Base-by-base conservation (phyloP, 1,139 yeast species). In the Arxiozyma slooffiae region DNA sequence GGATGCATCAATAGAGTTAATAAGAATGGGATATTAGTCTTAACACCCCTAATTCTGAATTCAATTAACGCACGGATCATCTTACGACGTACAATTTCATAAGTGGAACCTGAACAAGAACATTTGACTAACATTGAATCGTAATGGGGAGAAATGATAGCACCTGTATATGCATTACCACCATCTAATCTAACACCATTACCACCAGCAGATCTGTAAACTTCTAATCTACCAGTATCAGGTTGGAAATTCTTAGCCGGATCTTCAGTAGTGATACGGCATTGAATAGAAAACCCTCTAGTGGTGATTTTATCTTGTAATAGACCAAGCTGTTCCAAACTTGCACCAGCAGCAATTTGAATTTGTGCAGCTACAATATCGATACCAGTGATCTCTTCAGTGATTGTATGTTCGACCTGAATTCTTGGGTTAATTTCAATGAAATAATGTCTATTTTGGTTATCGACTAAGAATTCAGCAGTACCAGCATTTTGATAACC, bases 161-260 rank as follows among this genome's bases (percentile, higher is more conserved):
- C 88, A 58, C 99, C 99, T n/a, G 97, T 95, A 71, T 89, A 92
- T 7, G 97, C 97, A 67, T 92, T 92, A 72, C 98, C 98, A 75
- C 98, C 99, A 68, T 92, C 99, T 60, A 92, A 78, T 73, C 99
- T 83, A 48, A 92, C 97, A 68, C 99, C 99, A 67, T 92, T 92
- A 76, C 99, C 99, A 74, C 99, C 99, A 40, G 98, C 88, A 39
- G 97, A 89, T 70, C 98, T 81, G 75, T 92, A 92, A 47, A 92
- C 99, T 71, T 92, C 99, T 60, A 92, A 85, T 71, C 92, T 89
- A 67, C 99, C 99, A 3, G 97, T 94, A 67, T 92, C 99, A 18
- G 99, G 99, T 71, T 87, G 97, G 81, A 92, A 92, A 68, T 84
- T 87, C 74, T 89, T 90, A 47, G 96, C 69, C 20, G 99, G 98